Conservation (phyloP, 768 basidiomycete genomes). For the Suillus bovinus region DNA sequence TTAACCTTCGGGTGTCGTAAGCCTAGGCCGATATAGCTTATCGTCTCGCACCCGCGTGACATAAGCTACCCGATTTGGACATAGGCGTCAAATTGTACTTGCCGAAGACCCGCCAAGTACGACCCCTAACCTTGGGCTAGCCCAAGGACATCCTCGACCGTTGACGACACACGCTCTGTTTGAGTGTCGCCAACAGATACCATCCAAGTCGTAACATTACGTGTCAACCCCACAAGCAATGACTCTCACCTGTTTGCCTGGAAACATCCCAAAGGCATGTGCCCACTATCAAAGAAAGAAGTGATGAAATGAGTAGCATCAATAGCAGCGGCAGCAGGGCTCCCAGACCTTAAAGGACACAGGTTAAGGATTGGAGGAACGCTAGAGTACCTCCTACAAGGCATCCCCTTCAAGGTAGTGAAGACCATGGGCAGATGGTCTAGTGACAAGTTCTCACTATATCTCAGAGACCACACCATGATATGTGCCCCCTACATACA, state of each 20-base stretch:
- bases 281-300: slow-evolving; percentile 27
- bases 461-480: slow-evolving; percentile 31
- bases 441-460: slow-evolving; percentile 29
- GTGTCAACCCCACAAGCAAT: not conserved
- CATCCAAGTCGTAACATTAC: too few species aligned
- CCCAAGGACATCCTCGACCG: too few species aligned
- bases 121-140: too few species aligned
- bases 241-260: slow-evolving; percentile 33
- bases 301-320: slow-evolving; percentile 21
- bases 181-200: too few species aligned
- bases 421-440: slow-evolving; percentile 36
- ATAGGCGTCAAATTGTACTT: too few species aligned
- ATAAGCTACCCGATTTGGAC: too few species aligned
- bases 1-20: too few species aligned
- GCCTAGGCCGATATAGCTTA: too few species aligned
- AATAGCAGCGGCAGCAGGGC: not conserved
- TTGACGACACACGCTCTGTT: too few species aligned
- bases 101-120: too few species aligned
- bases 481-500: slow-evolving; percentile 29
- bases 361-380: slow-evolving; percentile 31
- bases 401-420: slow-evolving; percentile 33
- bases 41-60: too few species aligned
- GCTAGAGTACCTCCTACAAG: slow-evolving; percentile 26
- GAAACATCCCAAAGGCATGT: slow-evolving; percentile 5
- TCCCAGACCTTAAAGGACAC: slow-evolving; percentile 23